Evolutionary conservation across 331 rosid genomes (phyloP).

Genomic region (Cydonia oblonga): DNA sequence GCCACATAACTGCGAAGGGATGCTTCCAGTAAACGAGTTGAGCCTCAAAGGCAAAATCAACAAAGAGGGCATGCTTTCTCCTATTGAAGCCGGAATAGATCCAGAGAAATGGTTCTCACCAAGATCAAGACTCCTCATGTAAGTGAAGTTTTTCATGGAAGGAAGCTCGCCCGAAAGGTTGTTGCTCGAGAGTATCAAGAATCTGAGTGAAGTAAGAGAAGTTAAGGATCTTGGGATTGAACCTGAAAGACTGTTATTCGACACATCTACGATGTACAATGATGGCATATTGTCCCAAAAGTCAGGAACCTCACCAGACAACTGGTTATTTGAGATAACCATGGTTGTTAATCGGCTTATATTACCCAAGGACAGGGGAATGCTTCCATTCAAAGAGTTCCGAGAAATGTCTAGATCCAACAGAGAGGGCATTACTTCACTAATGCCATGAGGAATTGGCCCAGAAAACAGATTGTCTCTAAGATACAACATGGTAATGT

Average conservation of each 20-base stretch:
- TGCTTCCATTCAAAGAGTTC: not conserved
- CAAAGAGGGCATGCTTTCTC: not conserved
- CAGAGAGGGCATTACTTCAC: not conserved
- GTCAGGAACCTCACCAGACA: not conserved
- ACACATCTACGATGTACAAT: not conserved
- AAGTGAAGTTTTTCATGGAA: not conserved
- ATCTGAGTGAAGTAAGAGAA: not conserved
- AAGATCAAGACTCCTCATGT: constrained; percentile 3
- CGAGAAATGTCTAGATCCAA: not conserved
- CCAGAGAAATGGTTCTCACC: not conserved
- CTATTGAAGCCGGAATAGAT: not conserved
- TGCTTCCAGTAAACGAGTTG: constrained; percentile 3
- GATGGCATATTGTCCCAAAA: not conserved
- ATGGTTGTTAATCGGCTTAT: not conserved
- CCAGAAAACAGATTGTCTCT: not conserved
- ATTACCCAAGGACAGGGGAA: not conserved
- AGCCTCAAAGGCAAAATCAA: not conserved
- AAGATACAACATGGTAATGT: not conserved
- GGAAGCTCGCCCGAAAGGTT: not conserved
- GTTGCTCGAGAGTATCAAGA: not conserved
- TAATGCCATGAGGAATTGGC: constrained; percentile 1
- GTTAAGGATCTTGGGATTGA: not conserved
- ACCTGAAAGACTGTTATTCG: not conserved
- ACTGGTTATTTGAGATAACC: not conserved
- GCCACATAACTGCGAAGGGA: not conserved